Percentiles rank a stretch among this genome's conserved stretches.
These are phyloP conservation scores for Prunus armeniaca DNA, from an alignment of 306 rosid species.

Conservation along the genomic window DNA sequence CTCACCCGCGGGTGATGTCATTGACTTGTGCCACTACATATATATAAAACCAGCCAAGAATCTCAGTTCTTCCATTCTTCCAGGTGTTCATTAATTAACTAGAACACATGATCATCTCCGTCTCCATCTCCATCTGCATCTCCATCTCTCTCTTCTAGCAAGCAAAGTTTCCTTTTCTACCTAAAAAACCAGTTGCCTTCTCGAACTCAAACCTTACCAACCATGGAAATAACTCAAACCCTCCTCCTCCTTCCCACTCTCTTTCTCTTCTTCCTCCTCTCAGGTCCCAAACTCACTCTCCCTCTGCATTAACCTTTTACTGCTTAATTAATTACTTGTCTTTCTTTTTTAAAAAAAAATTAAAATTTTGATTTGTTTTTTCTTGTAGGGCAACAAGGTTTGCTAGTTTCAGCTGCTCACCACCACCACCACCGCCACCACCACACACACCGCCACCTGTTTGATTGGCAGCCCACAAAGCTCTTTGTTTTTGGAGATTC, in stretches of 20 bases:
- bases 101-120: not conserved
- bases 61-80: not conserved
- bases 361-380: not conserved
- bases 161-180: not conserved
- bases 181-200: not conserved
- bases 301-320: not conserved
- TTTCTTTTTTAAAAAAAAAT: not conserved
- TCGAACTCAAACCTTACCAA: not conserved
- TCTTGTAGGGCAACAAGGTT: constrained; percentile 5
- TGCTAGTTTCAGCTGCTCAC: constrained; percentile 4
- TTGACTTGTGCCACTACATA: not conserved
- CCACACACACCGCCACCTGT: constrained; percentile 8
- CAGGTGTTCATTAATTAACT: not conserved
- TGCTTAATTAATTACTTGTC: not conserved
- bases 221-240: constrained; percentile 20
- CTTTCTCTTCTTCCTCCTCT: constrained; percentile 13
- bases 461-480: constrained; percentile 28
- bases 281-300: not conserved
- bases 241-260: constrained; percentile 15
- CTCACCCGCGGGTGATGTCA: not conserved
- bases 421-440: constrained; percentile 15
- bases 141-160: not conserved
- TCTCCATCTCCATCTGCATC: not conserved
- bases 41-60: not conserved
- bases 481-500: constrained; percentile 56